Conservation (phyloP, 805 yeast species). For the Ogataea populi-albae region DNA sequence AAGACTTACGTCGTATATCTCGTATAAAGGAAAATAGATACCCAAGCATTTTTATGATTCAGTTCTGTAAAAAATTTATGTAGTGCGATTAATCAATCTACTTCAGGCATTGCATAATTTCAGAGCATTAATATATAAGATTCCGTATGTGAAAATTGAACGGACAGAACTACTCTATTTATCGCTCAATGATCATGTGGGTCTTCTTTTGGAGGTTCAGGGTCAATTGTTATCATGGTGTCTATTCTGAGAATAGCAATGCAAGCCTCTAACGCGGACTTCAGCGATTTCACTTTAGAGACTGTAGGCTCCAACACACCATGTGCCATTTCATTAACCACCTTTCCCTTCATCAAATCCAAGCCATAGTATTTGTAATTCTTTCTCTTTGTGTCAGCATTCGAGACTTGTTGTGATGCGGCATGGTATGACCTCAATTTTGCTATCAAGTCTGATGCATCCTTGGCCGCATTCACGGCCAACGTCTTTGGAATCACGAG, state of each 20-base stretch:
- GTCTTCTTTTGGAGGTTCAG: constrained; percentile 89
- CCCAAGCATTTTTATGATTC: no score
- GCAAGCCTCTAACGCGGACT: constrained; percentile 97
- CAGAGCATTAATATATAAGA: no score
- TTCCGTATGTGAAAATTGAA: no score
- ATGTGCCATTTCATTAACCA: constrained; percentile 74
- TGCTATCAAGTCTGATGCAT: constrained; percentile 90
- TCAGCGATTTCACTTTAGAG: constrained; percentile 86
- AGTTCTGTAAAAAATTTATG: no score
- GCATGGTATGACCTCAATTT: constrained; percentile 96
- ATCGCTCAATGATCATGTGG: constrained; percentile 83
- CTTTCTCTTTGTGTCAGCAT: constrained; percentile 80
- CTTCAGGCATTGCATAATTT: no score
- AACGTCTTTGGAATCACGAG: constrained; percentile 93
- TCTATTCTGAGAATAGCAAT: constrained; percentile 96
- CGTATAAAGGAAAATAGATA: no score
- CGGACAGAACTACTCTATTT: no score
- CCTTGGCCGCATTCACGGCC: constrained; percentile 97
- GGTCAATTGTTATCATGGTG: constrained; percentile 96
- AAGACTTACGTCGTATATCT: no score
- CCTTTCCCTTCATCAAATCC: constrained; percentile 86
- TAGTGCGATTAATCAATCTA: no score
- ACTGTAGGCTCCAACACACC: constrained; percentile 97
- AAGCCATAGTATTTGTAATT: constrained; percentile 89
- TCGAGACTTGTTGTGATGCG: constrained; percentile 82